These are phyloP conservation scores for Mycotypha africana DNA, from an alignment of 371 early-diverging fungal species.

Conservation along the genomic window DNA sequence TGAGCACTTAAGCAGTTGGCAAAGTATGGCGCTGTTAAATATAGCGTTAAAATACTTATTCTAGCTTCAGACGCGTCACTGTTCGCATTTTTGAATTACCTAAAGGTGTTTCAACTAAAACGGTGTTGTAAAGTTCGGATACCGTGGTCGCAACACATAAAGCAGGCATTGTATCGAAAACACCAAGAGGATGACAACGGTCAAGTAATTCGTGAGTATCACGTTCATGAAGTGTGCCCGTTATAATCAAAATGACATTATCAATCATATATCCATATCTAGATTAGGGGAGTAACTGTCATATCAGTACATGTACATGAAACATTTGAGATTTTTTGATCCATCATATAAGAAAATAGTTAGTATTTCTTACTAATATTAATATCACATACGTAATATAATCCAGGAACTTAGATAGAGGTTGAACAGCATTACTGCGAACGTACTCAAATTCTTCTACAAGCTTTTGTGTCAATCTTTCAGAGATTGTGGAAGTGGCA, in stretches of 20 bases:
- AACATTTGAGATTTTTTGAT: not conserved
- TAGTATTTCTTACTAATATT: not conserved
- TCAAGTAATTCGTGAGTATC: conserved; percentile 96
- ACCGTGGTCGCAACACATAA: conserved; percentile 96
- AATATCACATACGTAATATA: conserved; percentile 81
- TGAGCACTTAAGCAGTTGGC: conserved; percentile 93
- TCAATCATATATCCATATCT: conserved; percentile 99
- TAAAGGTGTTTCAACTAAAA: conserved; percentile 94
- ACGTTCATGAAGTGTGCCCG: conserved; percentile 96
- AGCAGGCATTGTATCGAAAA: conserved; percentile 96
- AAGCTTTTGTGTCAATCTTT: conserved; percentile 82
- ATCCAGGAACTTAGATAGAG: conserved; percentile 87
- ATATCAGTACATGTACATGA: too few species aligned
- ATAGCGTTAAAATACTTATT: not conserved
- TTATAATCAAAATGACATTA: conserved; percentile 95
- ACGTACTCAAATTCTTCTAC: conserved; percentile 93
- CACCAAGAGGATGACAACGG: conserved; percentile 94
- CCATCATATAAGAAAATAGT: not conserved
- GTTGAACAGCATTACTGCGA: conserved; percentile 77
- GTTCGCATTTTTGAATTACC: conserved; percentile 37
- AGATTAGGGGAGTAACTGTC: too few species aligned
- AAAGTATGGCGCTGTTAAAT: conserved; percentile 88
- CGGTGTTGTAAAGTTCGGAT: conserved; percentile 91
- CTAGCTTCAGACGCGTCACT: not conserved
- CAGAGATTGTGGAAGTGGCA: conserved; percentile 88